These are phyloP conservation scores for Verruconis gallopava DNA, from an alignment of 2,329 filamentous ascomycete genomes.

Conservation along the genomic window DNA sequence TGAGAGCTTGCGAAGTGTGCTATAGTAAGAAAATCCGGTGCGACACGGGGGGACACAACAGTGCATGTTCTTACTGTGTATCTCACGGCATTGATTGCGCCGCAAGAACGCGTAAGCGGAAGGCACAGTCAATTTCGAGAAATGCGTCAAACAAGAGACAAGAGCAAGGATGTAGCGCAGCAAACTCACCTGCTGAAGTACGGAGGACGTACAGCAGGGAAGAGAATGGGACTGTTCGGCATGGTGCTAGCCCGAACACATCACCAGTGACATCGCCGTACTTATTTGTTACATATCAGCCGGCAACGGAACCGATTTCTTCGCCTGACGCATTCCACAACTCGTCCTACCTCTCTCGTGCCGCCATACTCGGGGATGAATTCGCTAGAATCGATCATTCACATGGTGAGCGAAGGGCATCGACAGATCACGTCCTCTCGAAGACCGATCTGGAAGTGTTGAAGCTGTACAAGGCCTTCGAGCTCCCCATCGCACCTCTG, in stretches of 20 bases:
- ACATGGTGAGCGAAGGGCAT: neutral
- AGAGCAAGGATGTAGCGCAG: neutral
- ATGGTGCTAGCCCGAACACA: neutral
- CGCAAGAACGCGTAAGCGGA: neutral
- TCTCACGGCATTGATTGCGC: neutral
- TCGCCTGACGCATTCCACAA: neutral
- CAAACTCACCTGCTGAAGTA: neutral
- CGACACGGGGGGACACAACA: neutral
- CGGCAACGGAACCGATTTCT: neutral
- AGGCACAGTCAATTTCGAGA: neutral
- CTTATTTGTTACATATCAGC: neutral
- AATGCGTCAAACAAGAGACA: neutral
- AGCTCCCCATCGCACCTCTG: neutral
- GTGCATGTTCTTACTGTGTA: neutral
- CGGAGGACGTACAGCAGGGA: neutral
- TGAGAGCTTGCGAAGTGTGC: neutral
- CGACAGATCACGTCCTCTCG: neutral
- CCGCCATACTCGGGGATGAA: neutral
- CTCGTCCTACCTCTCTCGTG: neutral
- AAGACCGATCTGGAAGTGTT: neutral
- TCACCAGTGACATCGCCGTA: neutral
- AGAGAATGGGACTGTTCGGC: neutral
- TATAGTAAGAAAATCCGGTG: constrained; percentile 1
- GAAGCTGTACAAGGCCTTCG: neutral
- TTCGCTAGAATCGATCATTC: neutral